Base-by-base conservation (phyloP, 768 basidiomycete genomes). In the Melanogaster broomeanus region DNA sequence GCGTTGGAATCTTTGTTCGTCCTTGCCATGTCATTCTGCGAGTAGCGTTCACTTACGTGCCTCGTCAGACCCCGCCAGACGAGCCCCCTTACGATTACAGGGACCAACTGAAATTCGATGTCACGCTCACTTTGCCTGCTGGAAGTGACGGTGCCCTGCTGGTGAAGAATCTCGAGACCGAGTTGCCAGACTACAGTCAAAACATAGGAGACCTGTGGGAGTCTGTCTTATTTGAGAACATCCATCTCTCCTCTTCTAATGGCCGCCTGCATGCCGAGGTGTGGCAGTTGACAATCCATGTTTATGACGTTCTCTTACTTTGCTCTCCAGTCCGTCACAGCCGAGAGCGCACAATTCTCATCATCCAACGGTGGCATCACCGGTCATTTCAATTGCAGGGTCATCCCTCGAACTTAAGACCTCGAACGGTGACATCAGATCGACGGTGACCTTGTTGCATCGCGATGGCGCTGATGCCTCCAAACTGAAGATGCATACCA, bases 301-400 rank as follows among this genome's bases (percentile, higher is more conserved):
- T 33, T 39, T 12, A 25, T 9, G 8, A 24, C 27, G 15, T 49
- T 27, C 11, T 18, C 49, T 60, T 24, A 61, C 42, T 1, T 34
- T 49, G 3, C 2, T 15, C 6, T 34, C 15, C 21, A 78, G 78
- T 68, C 68, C 25, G 45, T 76, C 38, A 58, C 58, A n/a, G 67
- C 64, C 4, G 55, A 56, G 1, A 24, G 45, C 21, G 70, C 63
- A 6, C 30, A 40, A 11, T 59, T 78, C 45, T 45, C 52, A n/a
- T 78, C 77, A 2, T 56, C 70, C 6, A 83, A 81, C 43, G 74
- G 72, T n/a, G 59, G 56, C 8, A 80, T 86, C 30, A 57, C 53
- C 2, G 83, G 84, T 3, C 54, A 49, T 16, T 80, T 74, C 62
- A 71, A 71, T 24, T n/a, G 64, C 68, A 4, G 59, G 66, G 13